Evolutionary conservation across 1,284 basidiomycete genomes (phyloP).

Genomic region (Rhodotorula sp.): DNA sequence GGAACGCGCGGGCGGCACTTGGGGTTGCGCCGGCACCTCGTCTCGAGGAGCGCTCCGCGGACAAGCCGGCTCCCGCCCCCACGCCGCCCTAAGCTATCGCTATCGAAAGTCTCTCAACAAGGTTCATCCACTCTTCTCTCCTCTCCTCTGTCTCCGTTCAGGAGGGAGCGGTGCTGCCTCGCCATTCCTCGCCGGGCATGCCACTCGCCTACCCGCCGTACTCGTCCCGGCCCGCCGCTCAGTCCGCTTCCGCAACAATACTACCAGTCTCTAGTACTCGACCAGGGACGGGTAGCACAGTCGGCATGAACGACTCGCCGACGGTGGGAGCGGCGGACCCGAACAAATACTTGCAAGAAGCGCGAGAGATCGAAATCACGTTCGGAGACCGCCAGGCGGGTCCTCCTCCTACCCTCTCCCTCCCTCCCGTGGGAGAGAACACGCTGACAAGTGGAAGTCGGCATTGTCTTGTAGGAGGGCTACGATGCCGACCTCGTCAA

Average conservation of each 20-base stretch:
- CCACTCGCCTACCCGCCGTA: conserved; percentile 2
- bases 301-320: background rate
- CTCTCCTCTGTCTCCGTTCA: too few relatives aligned
- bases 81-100: too few relatives aligned
- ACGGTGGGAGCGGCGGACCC: background rate
- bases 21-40: too few relatives aligned
- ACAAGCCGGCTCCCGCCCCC: too few relatives aligned
- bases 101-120: background rate
- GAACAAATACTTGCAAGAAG: background rate
- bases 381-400: conserved; percentile 12
- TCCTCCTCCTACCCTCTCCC: background rate
- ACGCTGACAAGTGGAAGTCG: background rate
- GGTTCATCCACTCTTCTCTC: background rate
- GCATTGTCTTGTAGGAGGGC: background rate
- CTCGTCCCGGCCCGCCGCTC: background rate
- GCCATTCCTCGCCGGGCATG: too few relatives aligned
- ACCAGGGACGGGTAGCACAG: background rate
- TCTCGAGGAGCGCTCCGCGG: too few relatives aligned
- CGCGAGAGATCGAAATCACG: conserved; percentile 4
- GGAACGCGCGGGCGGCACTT: too few relatives aligned
- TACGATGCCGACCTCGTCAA: conserved; percentile 17
- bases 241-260: background rate
- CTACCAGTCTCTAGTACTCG: too few relatives aligned
- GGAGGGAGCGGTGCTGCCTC: background rate
- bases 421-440: too few relatives aligned